Evolutionary conservation across 1,284 basidiomycete genomes (phyloP).

Genomic region (Ustilago xerochloae): DNA sequence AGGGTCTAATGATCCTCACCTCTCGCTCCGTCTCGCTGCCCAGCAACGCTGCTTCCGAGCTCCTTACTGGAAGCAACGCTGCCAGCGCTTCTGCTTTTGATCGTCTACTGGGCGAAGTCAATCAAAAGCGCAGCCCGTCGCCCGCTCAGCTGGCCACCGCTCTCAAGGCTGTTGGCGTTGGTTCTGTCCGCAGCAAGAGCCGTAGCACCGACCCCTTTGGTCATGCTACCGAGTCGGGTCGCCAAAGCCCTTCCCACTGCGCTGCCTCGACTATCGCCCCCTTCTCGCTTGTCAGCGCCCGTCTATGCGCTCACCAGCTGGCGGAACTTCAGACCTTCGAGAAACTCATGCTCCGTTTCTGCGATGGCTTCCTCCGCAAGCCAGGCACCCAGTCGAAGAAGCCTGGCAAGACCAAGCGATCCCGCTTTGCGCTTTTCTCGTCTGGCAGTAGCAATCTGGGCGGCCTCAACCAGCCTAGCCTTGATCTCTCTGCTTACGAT

Average conservation of each 20-base stretch:
- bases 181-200: slow-evolving; percentile 38
- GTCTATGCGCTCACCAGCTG: slow-evolving; percentile 56
- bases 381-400: slow-evolving; percentile 38
- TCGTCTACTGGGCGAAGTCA: slow-evolving; percentile 43
- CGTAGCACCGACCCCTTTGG: slow-evolving; percentile 21
- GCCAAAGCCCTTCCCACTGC: slow-evolving; percentile 38
- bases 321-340: slow-evolving; percentile 63
- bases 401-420: slow-evolving; percentile 30
- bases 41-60: slow-evolving; percentile 30
- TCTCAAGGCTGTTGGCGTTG: slow-evolving; percentile 57
- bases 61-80: slow-evolving; percentile 33
- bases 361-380: slow-evolving; percentile 54
- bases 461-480: slow-evolving; percentile 25
- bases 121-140: slow-evolving; percentile 52
- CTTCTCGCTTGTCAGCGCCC: slow-evolving; percentile 50
- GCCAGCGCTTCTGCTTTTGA: slow-evolving; percentile 43
- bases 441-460: slow-evolving; percentile 13
- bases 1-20: slow-evolving; percentile 62
- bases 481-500: slow-evolving; percentile 41
- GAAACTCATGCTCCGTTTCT: slow-evolving; percentile 62
- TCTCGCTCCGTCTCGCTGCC: slow-evolving; percentile 52
- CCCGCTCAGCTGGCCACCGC: slow-evolving; percentile 56
- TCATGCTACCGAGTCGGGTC: slow-evolving; percentile 28
- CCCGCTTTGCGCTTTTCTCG: slow-evolving; percentile 45
- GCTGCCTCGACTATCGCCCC: slow-evolving; percentile 19